A percentile compares a stretch with the other conserved stretches of the same genome.
Conservation (phyloP, 768 basidiomycete species). For the Collybia sordida region DNA sequence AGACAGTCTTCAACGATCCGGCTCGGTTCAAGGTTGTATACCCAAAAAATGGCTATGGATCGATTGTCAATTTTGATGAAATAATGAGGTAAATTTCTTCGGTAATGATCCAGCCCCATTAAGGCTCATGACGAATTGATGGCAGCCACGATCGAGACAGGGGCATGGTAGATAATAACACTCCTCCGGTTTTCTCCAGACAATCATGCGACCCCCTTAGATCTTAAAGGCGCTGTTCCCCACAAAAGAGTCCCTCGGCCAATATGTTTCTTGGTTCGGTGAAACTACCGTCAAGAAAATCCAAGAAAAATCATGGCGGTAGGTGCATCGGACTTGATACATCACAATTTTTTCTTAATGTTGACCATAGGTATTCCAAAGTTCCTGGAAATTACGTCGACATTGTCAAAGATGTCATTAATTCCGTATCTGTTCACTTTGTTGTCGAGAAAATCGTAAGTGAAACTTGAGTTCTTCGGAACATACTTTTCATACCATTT, state of each 20-base stretch:
- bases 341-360: too few species aligned
- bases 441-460: constrained; percentile 36
- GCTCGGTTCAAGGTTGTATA: constrained; percentile 36
- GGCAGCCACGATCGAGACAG: constrained; percentile 31
- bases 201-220: background rate
- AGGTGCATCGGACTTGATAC: background rate
- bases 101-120: background rate
- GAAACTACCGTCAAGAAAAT: constrained; percentile 26
- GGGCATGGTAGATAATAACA: constrained; percentile 9
- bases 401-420: constrained; percentile 48
- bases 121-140: background rate
- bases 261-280: constrained; percentile 29
- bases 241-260: constrained; percentile 23
- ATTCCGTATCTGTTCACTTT: constrained; percentile 40
- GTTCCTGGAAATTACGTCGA: constrained; percentile 38
- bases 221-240: constrained; percentile 37
- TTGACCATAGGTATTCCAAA: constrained; percentile 20
- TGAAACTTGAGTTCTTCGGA: background rate
- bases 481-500: background rate
- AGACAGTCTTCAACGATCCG: constrained; percentile 32
- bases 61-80: constrained; percentile 39
- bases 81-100: constrained; percentile 23
- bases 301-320: constrained; percentile 30
- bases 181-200: too few species aligned
- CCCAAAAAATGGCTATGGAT: constrained; percentile 40